These are phyloP conservation scores for Brettanomyces naardenensis DNA, from an alignment of 805 yeast genomes.

Conservation along the genomic window DNA sequence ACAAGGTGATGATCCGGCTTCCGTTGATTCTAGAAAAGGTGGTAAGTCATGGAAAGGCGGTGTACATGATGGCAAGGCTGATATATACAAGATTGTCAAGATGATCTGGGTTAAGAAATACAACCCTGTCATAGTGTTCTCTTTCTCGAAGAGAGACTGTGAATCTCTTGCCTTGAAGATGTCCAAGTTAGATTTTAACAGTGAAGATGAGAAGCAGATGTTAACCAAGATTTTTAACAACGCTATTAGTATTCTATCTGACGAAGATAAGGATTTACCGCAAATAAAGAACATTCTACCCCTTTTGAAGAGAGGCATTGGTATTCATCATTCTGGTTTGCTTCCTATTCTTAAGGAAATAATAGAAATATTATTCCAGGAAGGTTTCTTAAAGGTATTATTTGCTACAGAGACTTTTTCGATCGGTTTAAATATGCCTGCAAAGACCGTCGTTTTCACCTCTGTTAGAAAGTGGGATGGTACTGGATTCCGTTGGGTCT, in stretches of 20 bases:
- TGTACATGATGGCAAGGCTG: conserved; percentile 54
- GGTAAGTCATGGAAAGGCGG: conserved; percentile 87
- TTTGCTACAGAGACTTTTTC: conserved; percentile 99
- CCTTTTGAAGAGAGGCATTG: conserved; percentile 86
- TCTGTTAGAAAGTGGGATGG: conserved; percentile 99
- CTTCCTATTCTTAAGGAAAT: conserved; percentile 90
- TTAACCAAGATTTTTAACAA: conserved; percentile 83
- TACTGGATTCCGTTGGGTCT: conserved; percentile 94
- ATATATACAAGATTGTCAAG: conserved; percentile 91
- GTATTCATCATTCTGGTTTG: conserved; percentile 93
- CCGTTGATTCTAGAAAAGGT: conserved; percentile 42
- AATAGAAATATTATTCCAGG: conserved; percentile 93
- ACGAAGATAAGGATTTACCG: conserved; percentile 84
- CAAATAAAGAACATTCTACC: conserved; percentile 92
- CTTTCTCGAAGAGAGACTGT: conserved; percentile 96
- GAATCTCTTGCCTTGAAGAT: conserved; percentile 89
- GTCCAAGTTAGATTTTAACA: conserved; percentile 92
- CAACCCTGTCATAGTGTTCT: conserved; percentile 96
- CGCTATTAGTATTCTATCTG: conserved; percentile 83
- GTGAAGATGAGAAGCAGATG: conserved; percentile 89
- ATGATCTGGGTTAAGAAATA: conserved; percentile 97
- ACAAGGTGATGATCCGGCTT: conserved; percentile 75
- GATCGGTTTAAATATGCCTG: conserved; percentile 98
- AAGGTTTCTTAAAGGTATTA: conserved; percentile 86
- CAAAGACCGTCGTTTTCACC: conserved; percentile 96